Evolutionary conservation across 2,329 filamentous ascomycete genomes (phyloP).

Genomic region (Helicocarpus griseus): DNA sequence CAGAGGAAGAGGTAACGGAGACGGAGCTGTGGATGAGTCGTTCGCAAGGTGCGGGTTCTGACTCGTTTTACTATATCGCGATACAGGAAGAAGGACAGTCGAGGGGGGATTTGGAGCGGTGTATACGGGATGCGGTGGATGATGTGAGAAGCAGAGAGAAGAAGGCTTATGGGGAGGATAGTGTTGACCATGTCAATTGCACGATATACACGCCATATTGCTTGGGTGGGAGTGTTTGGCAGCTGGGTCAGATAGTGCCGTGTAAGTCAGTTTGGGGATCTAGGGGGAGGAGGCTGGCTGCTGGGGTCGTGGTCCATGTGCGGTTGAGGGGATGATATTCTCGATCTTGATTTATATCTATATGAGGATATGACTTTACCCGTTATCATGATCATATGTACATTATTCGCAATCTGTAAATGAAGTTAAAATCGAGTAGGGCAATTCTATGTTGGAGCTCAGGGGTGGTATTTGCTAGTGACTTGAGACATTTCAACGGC

Average conservation of each 20-base stretch:
- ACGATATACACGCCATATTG: slow-evolving; percentile 27
- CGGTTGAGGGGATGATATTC: not conserved
- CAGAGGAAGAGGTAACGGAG: slow-evolving; percentile 12
- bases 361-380: too few species aligned
- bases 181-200: slow-evolving; percentile 18
- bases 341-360: not conserved
- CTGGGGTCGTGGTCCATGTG: slow-evolving; percentile 28
- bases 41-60: slow-evolving; percentile 13
- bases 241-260: slow-evolving; percentile 30
- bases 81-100: slow-evolving; percentile 15
- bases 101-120: slow-evolving; percentile 13
- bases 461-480: too few species aligned
- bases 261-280: slow-evolving; percentile 33
- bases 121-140: slow-evolving; percentile 18
- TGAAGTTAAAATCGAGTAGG: too few species aligned
- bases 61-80: slow-evolving; percentile 22
- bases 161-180: not conserved
- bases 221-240: slow-evolving; percentile 16
- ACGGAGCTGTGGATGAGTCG: slow-evolving; percentile 16
- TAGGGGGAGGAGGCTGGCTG: slow-evolving; percentile 24
- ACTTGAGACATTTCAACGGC: too few species aligned
- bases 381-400: too few species aligned
- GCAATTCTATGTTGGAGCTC: too few species aligned
- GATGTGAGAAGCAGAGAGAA: slow-evolving; percentile 9
- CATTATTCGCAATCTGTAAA: too few species aligned